Conservation (phyloP, 306 rosid species). For the Cercis canadensis region DNA sequence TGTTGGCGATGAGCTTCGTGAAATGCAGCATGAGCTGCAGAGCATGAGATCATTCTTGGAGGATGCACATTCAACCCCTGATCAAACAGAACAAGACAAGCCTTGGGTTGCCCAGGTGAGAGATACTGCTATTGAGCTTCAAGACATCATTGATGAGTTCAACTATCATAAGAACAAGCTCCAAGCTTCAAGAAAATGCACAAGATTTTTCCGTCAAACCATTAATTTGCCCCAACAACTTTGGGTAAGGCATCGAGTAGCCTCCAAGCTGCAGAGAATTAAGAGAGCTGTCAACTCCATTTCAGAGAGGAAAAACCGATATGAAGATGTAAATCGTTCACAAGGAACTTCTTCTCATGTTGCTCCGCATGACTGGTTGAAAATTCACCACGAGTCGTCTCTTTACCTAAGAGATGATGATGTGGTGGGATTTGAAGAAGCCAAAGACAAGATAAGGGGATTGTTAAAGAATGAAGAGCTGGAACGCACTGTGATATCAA, state of each 20-base stretch:
- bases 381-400: neutral
- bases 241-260: neutral
- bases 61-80: neutral
- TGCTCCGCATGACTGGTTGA: neutral
- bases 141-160: neutral
- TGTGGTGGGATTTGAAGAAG: constrained; percentile 15
- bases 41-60: neutral
- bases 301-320: neutral
- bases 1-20: neutral
- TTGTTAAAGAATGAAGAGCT: neutral
- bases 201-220: neutral
- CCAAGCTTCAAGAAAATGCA: neutral
- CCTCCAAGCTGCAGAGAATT: neutral
- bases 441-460: neutral
- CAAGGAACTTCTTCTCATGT: neutral
- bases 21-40: neutral
- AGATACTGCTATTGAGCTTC: neutral
- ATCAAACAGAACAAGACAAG: neutral
- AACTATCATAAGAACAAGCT: neutral
- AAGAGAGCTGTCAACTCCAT: neutral
- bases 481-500: neutral
- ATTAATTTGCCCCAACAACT: neutral
- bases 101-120: neutral
- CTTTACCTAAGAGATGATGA: constrained; percentile 16
- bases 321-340: neutral